phyloP scores from a whole-genome alignment of 2,329 filamentous ascomycete species.

The Scorias spongiosa region DNA sequence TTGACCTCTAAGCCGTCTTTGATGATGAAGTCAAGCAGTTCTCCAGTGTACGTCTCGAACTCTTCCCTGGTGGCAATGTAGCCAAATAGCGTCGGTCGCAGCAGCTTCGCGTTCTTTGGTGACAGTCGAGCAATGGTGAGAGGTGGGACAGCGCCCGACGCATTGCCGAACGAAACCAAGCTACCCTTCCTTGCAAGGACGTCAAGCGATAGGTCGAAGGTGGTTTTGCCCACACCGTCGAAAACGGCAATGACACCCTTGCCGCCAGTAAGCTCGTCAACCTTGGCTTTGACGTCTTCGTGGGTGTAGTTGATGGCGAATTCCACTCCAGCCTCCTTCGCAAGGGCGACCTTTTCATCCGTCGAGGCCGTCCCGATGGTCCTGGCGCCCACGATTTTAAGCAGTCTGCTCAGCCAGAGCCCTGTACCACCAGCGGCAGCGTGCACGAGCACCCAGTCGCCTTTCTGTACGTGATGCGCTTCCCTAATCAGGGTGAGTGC shows the following conservation, averaged over 20 bases:
- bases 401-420: constrained; percentile 57
- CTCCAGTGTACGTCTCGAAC: constrained; percentile 51
- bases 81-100: constrained; percentile 57
- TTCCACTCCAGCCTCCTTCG: constrained; percentile 54
- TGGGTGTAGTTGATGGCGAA: constrained; percentile 54
- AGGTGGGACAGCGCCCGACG: constrained; percentile 63
- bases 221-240: constrained; percentile 72
- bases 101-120: constrained; percentile 61
- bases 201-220: constrained; percentile 65
- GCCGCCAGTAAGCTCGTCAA: constrained; percentile 55
- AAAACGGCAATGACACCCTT: constrained; percentile 65
- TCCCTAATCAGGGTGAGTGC: constrained; percentile 67
- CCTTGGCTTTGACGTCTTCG: constrained; percentile 43
- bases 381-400: constrained; percentile 56
- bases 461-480: constrained; percentile 52
- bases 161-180: constrained; percentile 68
- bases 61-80: constrained; percentile 59
- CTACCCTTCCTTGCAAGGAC: constrained; percentile 63
- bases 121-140: constrained; percentile 44
- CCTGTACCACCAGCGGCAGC: constrained; percentile 77
- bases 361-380: constrained; percentile 69
- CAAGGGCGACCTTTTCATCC: constrained; percentile 55
- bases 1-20: constrained; percentile 55
- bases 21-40: constrained; percentile 58
- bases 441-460: constrained; percentile 71